Conservation (phyloP, 2,329 filamentous ascomycete species). For the Diaporthe sp. region DNA sequence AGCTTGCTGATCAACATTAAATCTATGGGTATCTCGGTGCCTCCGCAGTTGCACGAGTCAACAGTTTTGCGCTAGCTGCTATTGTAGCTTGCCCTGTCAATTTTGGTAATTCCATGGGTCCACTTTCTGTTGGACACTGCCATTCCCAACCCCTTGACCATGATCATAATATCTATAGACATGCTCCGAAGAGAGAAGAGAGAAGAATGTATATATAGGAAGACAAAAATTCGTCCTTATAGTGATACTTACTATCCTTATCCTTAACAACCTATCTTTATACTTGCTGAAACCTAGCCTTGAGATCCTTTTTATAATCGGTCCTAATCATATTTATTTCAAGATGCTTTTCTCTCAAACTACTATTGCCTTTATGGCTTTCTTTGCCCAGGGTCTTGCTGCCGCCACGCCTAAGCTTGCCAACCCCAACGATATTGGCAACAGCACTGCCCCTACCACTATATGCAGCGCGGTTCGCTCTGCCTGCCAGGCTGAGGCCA, state of each 20-base stretch:
- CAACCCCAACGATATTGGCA: background rate
- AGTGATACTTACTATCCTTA: background rate
- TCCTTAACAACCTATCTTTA: background rate
- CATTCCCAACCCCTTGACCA: background rate
- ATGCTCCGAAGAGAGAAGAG: background rate
- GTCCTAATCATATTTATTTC: background rate
- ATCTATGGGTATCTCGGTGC: background rate
- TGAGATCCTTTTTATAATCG: background rate
- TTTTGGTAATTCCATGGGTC: background rate
- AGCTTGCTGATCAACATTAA: conserved; percentile 6
- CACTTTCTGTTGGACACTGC: background rate
- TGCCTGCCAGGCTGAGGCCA: background rate
- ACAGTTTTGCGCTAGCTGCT: background rate
- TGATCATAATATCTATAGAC: background rate
- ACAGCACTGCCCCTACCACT: background rate
- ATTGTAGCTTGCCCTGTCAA: background rate
- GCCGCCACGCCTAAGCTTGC: background rate
- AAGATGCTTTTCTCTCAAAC: conserved; percentile 13
- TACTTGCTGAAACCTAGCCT: background rate
- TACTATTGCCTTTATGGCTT: background rate
- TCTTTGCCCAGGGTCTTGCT: conserved; percentile 19
- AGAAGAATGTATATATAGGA: background rate
- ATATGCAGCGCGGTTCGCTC: background rate
- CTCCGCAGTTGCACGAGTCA: conserved; percentile 13
- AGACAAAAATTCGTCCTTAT: background rate